A percentile compares a stretch with the other conserved stretches of the same genome.
Evolutionary conservation across 1,284 basidiomycete genomes (phyloP).

Genomic region (Exobasidium rhododendri): DNA sequence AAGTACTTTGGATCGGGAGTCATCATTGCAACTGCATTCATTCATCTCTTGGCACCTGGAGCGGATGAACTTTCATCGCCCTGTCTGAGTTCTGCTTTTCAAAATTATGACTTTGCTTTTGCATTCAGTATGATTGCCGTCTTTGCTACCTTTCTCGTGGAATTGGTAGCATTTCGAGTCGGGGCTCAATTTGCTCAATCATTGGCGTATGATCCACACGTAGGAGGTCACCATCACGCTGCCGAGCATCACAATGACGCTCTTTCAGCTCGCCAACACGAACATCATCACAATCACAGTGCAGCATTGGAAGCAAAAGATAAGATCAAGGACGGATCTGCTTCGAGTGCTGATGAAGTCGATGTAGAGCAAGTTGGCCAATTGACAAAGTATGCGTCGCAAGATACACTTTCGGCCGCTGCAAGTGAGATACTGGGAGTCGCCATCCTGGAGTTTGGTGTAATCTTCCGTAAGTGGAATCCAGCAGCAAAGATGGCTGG

Average conservation of each 20-base stretch:
- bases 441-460: constrained; percentile 83
- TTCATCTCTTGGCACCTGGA: constrained; percentile 54
- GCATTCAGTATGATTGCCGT: constrained; percentile 49
- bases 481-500: constrained; percentile 45
- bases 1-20: constrained; percentile 83
- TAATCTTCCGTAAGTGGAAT: constrained; percentile 67
- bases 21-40: constrained; percentile 70
- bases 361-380: not conserved
- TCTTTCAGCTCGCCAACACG: not conserved
- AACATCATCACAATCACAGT: constrained; percentile 4
- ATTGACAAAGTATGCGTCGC: not conserved
- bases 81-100: constrained; percentile 43
- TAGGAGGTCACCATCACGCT: constrained; percentile 48
- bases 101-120: constrained; percentile 43
- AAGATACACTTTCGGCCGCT: constrained; percentile 38
- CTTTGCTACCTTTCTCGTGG: constrained; percentile 47
- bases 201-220: constrained; percentile 50
- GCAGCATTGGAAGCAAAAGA: too few species aligned
- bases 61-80: constrained; percentile 36
- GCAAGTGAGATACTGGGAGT: constrained; percentile 78
- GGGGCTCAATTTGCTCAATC: constrained; percentile 30
- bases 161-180: constrained; percentile 48
- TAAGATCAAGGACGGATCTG: constrained; percentile 8
- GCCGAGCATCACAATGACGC: constrained; percentile 30
- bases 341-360: not conserved